Conservation (phyloP, 1,284 basidiomycete species). For the Filobasidium uniguttulatum region DNA sequence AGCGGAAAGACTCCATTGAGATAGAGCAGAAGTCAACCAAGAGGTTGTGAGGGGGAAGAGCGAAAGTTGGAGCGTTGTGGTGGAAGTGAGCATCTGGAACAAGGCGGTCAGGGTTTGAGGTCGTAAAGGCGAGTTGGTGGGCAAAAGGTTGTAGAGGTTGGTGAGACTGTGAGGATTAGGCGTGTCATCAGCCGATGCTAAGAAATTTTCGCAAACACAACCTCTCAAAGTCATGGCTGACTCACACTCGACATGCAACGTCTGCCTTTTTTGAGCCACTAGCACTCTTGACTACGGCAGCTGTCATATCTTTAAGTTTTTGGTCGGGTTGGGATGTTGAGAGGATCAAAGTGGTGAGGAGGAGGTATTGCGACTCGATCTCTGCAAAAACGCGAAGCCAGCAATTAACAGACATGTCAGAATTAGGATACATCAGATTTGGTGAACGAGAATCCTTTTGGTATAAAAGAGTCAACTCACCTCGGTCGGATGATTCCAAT, state of each 20-base stretch:
- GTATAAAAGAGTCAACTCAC: no score
- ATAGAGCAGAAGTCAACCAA: conserved; percentile 58
- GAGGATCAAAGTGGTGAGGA: conserved; percentile 29
- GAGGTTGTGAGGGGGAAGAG: conserved; percentile 50
- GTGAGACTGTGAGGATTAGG: conserved; percentile 47
- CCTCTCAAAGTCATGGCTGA: not conserved
- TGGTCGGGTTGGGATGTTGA: conserved; percentile 25
- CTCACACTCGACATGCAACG: conserved; percentile 32
- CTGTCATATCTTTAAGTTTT: conserved; percentile 24
- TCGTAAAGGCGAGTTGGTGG: conserved; percentile 54
- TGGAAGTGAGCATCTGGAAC: conserved; percentile 46
- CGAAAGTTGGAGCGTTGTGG: conserved; percentile 54
- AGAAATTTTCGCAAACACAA: not conserved
- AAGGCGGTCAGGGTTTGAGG: conserved; percentile 53
- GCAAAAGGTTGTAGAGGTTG: conserved; percentile 73
- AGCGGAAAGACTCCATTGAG: conserved; percentile 55
- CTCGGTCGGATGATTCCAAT: conserved; percentile 29
- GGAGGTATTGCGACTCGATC: conserved; percentile 28
- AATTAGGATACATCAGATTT: no score
- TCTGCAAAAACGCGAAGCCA: conserved; percentile 22
- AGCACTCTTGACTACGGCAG: conserved; percentile 22
- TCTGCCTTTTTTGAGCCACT: conserved; percentile 28
- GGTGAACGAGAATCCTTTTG: no score
- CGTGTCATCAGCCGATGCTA: not conserved
- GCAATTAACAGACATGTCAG: no score